These are phyloP conservation scores for Beauveria sp. DNA, from an alignment of 2,329 filamentous ascomycete genomes.

Conservation along the genomic window DNA sequence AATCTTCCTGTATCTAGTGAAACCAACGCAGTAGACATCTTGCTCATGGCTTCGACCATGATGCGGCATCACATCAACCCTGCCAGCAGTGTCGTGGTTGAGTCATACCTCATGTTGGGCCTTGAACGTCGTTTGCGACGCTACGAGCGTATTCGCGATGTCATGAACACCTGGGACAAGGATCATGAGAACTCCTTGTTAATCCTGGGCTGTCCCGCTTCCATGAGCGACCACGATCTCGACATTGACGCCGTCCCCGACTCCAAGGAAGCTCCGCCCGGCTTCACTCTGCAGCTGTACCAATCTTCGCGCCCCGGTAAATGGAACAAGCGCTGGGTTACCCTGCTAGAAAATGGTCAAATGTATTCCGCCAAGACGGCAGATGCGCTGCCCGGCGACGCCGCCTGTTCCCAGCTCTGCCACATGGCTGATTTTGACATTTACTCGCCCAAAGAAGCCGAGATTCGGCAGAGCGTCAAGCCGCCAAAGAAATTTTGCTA, in stretches of 20 bases:
- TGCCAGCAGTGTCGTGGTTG: constrained; percentile 62
- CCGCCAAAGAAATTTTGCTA: constrained; percentile 81
- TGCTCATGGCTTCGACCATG: constrained; percentile 57
- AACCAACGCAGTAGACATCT: constrained; percentile 67
- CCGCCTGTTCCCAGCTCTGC: constrained; percentile 65
- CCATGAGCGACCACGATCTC: constrained; percentile 52
- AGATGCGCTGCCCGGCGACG: constrained; percentile 50
- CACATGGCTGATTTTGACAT: constrained; percentile 91
- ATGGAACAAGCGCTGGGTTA: constrained; percentile 82
- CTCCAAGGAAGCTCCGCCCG: constrained; percentile 50
- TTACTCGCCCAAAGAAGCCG: constrained; percentile 65
- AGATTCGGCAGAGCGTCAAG: constrained; percentile 63
- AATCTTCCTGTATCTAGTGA: constrained; percentile 65
- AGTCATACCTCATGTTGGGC: constrained; percentile 67
- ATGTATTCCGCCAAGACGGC: constrained; percentile 62
- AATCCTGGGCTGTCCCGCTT: constrained; percentile 52
- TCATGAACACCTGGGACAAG: constrained; percentile 87
- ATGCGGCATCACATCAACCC: constrained; percentile 59
- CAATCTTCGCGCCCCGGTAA: constrained; percentile 76
- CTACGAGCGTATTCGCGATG: constrained; percentile 79
- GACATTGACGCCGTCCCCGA: constrained; percentile 57
- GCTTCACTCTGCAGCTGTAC: constrained; percentile 64
- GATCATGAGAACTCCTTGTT: constrained; percentile 70
- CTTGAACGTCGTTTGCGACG: constrained; percentile 75
- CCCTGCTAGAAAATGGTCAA: constrained; percentile 67